These are phyloP conservation scores for Fusarium concolor DNA, from an alignment of 2,329 filamentous ascomycete species.

Conservation along the genomic window DNA sequence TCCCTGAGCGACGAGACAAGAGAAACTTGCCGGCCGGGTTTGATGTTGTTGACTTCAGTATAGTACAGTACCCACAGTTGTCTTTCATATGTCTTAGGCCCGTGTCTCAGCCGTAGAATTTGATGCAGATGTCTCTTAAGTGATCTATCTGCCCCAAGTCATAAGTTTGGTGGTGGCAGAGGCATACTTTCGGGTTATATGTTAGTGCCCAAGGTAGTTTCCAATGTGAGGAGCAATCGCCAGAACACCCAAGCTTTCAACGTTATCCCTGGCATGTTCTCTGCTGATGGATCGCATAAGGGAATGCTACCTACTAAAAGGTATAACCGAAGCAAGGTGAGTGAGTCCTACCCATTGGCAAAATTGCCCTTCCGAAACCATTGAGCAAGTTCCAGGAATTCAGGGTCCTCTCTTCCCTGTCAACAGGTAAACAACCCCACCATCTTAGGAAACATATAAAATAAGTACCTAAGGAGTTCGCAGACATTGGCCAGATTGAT, in stretches of 20 bases:
- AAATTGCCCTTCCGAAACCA: background rate
- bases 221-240: background rate
- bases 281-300: too few relatives aligned
- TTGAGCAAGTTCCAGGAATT: constrained; percentile 2
- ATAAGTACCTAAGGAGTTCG: too few relatives aligned
- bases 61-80: background rate
- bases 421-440: background rate
- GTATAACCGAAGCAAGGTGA: background rate
- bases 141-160: background rate
- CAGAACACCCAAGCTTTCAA: background rate
- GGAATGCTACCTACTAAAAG: background rate
- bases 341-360: background rate
- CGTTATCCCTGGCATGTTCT: background rate
- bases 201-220: too few relatives aligned
- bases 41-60: background rate
- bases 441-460: background rate
- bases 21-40: constrained; percentile 5
- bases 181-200: too few relatives aligned
- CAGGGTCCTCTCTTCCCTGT: constrained; percentile 23
- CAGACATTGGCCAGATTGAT: background rate
- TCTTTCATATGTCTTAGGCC: constrained; percentile 14
- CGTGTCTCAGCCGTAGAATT: constrained; percentile 21
- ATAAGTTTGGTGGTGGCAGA: background rate
- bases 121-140: constrained; percentile 15
- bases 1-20: constrained; percentile 1